Evolutionary conservation across 257 asterid genomes (phyloP).

Genomic region (Lycium ferocissimum): DNA sequence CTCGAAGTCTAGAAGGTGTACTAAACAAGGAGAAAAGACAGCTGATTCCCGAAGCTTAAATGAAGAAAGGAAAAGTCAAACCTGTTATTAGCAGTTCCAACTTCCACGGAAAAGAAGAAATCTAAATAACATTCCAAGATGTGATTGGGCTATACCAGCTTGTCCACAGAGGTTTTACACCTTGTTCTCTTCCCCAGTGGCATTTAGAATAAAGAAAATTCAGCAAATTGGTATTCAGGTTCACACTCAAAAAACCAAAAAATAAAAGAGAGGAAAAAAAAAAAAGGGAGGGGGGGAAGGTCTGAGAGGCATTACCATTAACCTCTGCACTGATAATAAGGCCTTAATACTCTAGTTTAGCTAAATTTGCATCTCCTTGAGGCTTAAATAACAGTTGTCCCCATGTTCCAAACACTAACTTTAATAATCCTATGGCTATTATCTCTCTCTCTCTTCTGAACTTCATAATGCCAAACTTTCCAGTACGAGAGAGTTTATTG

Average conservation of each 20-base stretch:
- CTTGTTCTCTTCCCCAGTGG: background rate
- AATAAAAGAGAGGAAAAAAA: too few species aligned
- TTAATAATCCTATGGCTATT: slow-evolving; percentile 16
- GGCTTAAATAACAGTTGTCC: background rate
- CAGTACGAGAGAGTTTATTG: background rate
- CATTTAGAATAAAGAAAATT: slow-evolving; percentile 16
- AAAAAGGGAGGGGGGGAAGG: too few species aligned
- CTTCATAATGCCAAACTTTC: slow-evolving; percentile 1
- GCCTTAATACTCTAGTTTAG: slow-evolving; percentile 15
- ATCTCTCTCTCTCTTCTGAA: background rate
- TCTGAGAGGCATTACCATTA: background rate
- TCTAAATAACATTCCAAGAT: background rate
- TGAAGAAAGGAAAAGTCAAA: slow-evolving; percentile 4
- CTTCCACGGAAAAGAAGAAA: background rate
- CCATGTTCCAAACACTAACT: background rate
- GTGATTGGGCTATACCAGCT: background rate
- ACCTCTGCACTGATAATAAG: background rate
- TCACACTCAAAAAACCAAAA: background rate
- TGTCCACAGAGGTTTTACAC: background rate
- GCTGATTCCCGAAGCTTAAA: background rate
- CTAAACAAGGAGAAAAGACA: background rate
- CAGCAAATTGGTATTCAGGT: slow-evolving; percentile 9
- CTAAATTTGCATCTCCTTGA: background rate
- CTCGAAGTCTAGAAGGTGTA: background rate
- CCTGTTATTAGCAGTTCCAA: slow-evolving; percentile 12